Evolutionary conservation across 1,139 yeast genomes (phyloP).

Genomic region (Scheffersomyces illinoinensis): DNA sequence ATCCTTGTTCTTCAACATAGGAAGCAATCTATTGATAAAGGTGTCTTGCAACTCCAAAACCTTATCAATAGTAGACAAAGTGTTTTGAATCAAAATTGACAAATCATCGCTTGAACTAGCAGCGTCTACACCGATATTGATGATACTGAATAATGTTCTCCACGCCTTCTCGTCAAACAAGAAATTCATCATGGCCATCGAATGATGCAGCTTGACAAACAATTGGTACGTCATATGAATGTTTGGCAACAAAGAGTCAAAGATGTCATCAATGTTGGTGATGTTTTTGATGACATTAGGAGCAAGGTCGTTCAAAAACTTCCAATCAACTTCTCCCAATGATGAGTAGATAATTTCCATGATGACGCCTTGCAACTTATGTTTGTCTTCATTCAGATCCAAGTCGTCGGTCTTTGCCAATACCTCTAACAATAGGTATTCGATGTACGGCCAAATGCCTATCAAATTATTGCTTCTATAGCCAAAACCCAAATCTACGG

Average conservation of each 20-base stretch:
- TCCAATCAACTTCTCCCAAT: slow-evolving; percentile 64
- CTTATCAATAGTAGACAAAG: slow-evolving; percentile 48
- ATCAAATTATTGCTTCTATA: slow-evolving; percentile 50
- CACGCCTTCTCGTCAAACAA: slow-evolving; percentile 61
- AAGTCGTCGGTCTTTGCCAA: slow-evolving; percentile 47
- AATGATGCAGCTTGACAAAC: slow-evolving; percentile 62
- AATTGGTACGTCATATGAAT: slow-evolving; percentile 29
- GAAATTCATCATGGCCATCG: slow-evolving; percentile 62
- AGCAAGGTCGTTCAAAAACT: slow-evolving; percentile 48
- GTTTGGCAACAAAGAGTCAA: slow-evolving; percentile 28
- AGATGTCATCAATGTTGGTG: slow-evolving; percentile 44
- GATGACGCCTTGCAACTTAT: slow-evolving; percentile 53
- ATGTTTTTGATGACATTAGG: slow-evolving; percentile 21
- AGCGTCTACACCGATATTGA: slow-evolving; percentile 55
- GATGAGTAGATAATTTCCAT: slow-evolving; percentile 54
- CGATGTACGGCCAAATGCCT: slow-evolving; percentile 83
- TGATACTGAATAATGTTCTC: slow-evolving; percentile 54
- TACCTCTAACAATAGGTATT: slow-evolving; percentile 66
- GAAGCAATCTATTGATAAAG: slow-evolving; percentile 27
- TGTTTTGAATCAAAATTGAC: slow-evolving; percentile 21
- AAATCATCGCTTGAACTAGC: slow-evolving; percentile 35
- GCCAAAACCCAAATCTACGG: slow-evolving; percentile 60
- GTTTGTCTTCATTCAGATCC: slow-evolving; percentile 36
- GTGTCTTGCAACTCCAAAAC: slow-evolving; percentile 56
- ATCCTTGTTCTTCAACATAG: slow-evolving; percentile 27